Conservation (phyloP, 179 eudicot species). For the Beta corolliflora region DNA sequence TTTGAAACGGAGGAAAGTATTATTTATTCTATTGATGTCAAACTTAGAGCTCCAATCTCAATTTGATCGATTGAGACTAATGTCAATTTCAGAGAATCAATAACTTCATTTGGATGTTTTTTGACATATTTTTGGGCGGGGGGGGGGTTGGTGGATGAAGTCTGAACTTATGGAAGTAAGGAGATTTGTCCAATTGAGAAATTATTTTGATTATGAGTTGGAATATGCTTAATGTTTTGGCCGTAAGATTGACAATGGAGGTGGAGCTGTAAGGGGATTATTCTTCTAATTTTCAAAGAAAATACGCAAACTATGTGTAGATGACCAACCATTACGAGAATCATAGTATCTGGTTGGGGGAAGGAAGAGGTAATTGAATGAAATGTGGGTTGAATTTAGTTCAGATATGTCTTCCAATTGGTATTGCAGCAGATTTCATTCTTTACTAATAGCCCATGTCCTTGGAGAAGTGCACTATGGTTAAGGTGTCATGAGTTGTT, state of each 20-base stretch:
- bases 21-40: background rate
- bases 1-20: background rate
- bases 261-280: background rate
- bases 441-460: background rate
- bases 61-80: background rate
- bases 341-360: background rate
- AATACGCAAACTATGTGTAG: background rate
- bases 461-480: background rate
- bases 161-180: background rate
- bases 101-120: too few relatives aligned
- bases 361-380: background rate
- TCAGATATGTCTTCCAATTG: too few relatives aligned
- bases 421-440: too few relatives aligned
- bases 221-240: background rate
- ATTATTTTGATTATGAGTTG: background rate
- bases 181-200: too few relatives aligned
- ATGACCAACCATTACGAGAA: background rate
- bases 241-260: background rate
- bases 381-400: too few relatives aligned
- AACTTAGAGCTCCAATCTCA: background rate
- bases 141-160: too few relatives aligned
- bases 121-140: too few relatives aligned
- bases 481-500: background rate
- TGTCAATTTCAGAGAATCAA: background rate
- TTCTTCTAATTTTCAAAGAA: background rate